A percentile compares a stretch with the other conserved stretches of the same genome.
These are phyloP conservation scores for Daldinia childiae DNA, from an alignment of 495 filamentous ascomycete species.

Conservation along the genomic window DNA sequence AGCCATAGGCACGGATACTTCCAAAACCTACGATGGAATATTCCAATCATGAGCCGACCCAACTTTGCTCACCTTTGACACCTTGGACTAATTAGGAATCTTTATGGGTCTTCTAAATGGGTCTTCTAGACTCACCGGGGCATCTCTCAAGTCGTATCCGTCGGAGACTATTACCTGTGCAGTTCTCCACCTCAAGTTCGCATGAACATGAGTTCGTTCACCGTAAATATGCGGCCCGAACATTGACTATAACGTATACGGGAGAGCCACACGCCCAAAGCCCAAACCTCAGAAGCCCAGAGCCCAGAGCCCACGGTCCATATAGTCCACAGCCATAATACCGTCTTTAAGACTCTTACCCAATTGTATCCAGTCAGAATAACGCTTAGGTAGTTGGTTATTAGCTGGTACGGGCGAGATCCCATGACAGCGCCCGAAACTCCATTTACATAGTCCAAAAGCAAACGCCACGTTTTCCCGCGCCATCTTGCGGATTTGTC, in stretches of 20 bases:
- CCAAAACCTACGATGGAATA: conserved; percentile 40
- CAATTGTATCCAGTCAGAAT: conserved; percentile 3
- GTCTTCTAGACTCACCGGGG: conserved; percentile 20
- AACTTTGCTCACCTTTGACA: conserved; percentile 14
- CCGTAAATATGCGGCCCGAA: conserved; percentile 13
- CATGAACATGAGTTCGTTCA: conserved; percentile 22
- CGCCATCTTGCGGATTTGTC: conserved; percentile 38
- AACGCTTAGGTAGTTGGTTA: background rate
- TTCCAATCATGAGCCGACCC: conserved; percentile 30
- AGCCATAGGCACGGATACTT: conserved; percentile 41
- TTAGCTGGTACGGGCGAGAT: background rate
- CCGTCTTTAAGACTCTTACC: conserved; percentile 15
- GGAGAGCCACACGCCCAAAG: conserved; percentile 3
- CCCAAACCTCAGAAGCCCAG: no score
- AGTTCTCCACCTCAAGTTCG: conserved; percentile 25
- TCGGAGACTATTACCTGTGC: conserved; percentile 22
- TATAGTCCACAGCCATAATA: background rate
- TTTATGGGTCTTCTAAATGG: background rate
- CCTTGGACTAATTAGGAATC: conserved; percentile 13
- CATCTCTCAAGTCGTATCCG: conserved; percentile 23
- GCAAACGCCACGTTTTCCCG: conserved; percentile 23
- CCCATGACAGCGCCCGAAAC: conserved; percentile 7
- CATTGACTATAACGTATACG: conserved; percentile 6
- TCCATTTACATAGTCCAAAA: background rate
- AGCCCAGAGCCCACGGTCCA: no score